A percentile compares a stretch with the other conserved stretches of the same genome.
Conservation (phyloP, 2,329 filamentous ascomycete genomes). For the Madurella mycetomatis region DNA sequence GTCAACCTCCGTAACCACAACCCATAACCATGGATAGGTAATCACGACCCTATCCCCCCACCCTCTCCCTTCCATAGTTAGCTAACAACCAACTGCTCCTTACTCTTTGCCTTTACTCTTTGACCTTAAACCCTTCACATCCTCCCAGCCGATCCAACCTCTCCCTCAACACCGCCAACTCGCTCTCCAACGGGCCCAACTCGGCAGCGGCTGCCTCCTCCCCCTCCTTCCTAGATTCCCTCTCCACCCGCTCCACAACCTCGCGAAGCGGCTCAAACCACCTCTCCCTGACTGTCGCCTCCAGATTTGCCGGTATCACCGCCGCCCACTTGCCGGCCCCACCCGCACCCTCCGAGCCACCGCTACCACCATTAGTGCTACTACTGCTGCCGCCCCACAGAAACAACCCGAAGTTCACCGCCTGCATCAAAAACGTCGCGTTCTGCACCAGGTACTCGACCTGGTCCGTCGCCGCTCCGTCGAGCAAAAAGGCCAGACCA, state of each 20-base stretch:
- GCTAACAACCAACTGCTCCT: no score
- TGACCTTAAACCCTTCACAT: slow-evolving; percentile 13
- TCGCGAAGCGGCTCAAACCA: slow-evolving; percentile 52
- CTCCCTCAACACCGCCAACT: slow-evolving; percentile 24
- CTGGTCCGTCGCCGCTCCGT: slow-evolving; percentile 40
- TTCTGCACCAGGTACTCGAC: slow-evolving; percentile 50
- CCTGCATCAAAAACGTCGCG: slow-evolving; percentile 53
- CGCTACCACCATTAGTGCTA: no score
- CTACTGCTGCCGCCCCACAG: slow-evolving; percentile 35
- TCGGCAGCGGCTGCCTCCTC: slow-evolving; percentile 3
- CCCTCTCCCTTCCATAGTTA: no score
- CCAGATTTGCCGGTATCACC: slow-evolving; percentile 53
- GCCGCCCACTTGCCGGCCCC: background rate
- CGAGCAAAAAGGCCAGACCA: slow-evolving; percentile 44
- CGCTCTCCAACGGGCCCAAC: slow-evolving; percentile 12
- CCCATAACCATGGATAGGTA: no score
- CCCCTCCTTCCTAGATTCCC: slow-evolving; percentile 1
- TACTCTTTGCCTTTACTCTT: background rate
- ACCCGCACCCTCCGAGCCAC: no score
- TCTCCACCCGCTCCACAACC: slow-evolving; percentile 32
- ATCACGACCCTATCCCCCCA: no score
- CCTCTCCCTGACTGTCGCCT: slow-evolving; percentile 52
- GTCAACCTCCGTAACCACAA: no score
- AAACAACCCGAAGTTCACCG: slow-evolving; percentile 58
- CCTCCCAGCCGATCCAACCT: slow-evolving; percentile 19